Evolutionary conservation across 805 yeast genomes (phyloP), one percentile per base, ranked within the genome.

Genomic region (Monosporozyma servazzii): DNA sequence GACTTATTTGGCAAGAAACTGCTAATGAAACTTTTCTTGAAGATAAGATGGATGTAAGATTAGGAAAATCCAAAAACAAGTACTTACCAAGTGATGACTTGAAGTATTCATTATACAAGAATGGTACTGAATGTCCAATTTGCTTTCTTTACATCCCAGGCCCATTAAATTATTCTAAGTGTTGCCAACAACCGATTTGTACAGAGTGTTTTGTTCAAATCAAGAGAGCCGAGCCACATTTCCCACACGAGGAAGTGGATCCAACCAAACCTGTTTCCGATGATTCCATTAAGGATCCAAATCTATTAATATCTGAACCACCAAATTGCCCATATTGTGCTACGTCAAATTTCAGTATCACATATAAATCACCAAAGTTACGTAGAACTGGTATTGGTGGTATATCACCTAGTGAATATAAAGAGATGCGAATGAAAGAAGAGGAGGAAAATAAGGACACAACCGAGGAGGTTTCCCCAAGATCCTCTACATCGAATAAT

Each of bases 301-400:
- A 83, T 49, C 74, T 80, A 37, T 75, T 91, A 51, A 82, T 86
- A 1, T 84, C 95, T 13, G 97, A 90, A 63, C 86, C 91, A 1
- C 91, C 96, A 2, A 77, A 79, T 57, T 91, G 99, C 65, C 98
- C 98, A 0, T 91, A 86, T 65, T 91, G 99, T 71, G 95, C 96
- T 1, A 82, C 84, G 70, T 75, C 86, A 3, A 81, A 86, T 60
- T 88, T 90, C 66, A 95, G 96, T 7, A 84, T 91, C 10, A 81
- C 85, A 0, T 91, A 87, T 66, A 75, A 77, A n/a, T 83, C 91
- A 1, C 85, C 84, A 8, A 48, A 53, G 0, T 70, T 69, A 48
- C 71, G 82, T 50, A 66, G 70, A 53, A 76, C 81, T 2, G 90
- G 91, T 0, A 64, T 80, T 3, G 77, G 73, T 29, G 84, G 84